Conservation (phyloP, 768 basidiomycete genomes). For the Suillus lakei region DNA sequence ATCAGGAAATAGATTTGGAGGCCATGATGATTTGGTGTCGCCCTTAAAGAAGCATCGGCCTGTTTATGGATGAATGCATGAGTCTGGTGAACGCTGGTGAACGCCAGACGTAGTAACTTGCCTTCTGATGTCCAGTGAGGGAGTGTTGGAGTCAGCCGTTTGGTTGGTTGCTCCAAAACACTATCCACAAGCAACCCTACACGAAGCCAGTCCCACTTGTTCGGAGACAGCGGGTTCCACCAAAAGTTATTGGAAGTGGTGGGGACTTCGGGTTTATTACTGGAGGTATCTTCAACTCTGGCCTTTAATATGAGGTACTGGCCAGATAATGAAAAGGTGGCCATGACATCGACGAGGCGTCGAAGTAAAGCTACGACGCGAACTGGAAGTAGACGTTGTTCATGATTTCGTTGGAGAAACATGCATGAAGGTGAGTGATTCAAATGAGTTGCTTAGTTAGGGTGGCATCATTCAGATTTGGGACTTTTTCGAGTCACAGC, state of each 20-base stretch:
- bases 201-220: conserved; percentile 10
- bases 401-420: conserved; percentile 34
- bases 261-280: background rate
- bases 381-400: conserved; percentile 52
- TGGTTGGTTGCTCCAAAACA: background rate
- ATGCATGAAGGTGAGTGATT: background rate
- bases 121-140: background rate
- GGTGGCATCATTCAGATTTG: background rate
- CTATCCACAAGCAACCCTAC: conserved; percentile 3
- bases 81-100: background rate
- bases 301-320: conserved; percentile 53
- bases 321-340: conserved; percentile 70
- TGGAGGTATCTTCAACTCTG: conserved; percentile 7
- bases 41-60: background rate
- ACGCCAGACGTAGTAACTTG: background rate
- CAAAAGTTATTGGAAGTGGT: background rate
- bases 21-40: background rate
- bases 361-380: conserved; percentile 66
- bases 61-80: background rate
- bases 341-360: conserved; percentile 69
- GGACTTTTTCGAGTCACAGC: conserved; percentile 3
- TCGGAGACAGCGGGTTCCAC: conserved; percentile 2
- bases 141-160: background rate
- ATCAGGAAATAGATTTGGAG: background rate
- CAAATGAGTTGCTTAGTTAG: background rate